Base-by-base conservation (phyloP, 176 grass and related monocot species). In the Oryza glumipatula region DNA sequence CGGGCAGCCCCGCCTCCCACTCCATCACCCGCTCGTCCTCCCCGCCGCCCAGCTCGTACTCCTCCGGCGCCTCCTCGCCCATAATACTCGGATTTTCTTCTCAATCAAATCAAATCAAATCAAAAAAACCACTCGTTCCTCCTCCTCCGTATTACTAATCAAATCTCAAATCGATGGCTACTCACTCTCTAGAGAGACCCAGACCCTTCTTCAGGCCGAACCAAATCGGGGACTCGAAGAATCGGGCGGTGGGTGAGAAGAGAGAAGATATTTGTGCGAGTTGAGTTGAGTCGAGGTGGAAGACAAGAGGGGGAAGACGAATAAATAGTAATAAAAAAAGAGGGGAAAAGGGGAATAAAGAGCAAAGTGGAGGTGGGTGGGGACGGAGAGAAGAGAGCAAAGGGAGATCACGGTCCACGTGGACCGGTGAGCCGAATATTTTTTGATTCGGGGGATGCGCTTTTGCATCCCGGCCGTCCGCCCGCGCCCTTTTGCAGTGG, bases 1-100 rank as follows among this genome's bases (percentile, higher is more conserved):
- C 80, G 0, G 93, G 96, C 39, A 99, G 88, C 0, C 88, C 93
- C 39, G 85, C 13, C 81, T 95, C 91, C 96, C 96, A 99, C 73
- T 99, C 96, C 78, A 73, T 35, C 22, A 95, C 91, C 54, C 70
- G 17, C 9, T 77, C 91, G 1, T 71, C 72, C 9, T 88, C 90
- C 1, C 80, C 52, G 0, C 35, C 82, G 2, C 46, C 80, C 19
- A 70, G 49, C 4, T 79, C 77, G 66, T 83, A 80, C 30, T 80
- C 61, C 5, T 81, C 79, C 54, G 54, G 54, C 8, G 81, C 81
- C 73, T 88, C 92, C 54, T 91, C 84, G 21, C 88, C 95, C 81
- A 94, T 32, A 32, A 32, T 32, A 32, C 30, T 32, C 30, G 2
- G 30, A 32, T 32, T 32, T 32, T 32, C 30, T 32, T 32, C 21